These are phyloP conservation scores for Aspergillus nidulans DNA, from an alignment of 495 filamentous ascomycete genomes.

Conservation along the genomic window DNA sequence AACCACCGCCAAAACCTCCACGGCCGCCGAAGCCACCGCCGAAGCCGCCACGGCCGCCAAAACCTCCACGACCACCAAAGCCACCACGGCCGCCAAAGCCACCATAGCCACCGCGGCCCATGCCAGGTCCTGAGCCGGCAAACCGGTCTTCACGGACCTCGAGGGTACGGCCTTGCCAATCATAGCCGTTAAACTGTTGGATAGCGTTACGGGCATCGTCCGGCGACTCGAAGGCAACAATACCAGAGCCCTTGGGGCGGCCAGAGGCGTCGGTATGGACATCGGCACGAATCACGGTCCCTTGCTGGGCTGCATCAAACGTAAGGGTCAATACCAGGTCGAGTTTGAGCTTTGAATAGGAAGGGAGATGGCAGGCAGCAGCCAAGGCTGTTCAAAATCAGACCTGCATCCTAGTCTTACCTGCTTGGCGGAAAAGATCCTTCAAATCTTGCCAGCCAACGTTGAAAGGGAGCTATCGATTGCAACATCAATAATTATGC, in stretches of 20 bases:
- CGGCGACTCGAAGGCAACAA: slow-evolving; percentile 90
- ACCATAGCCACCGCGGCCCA: slow-evolving; percentile 45
- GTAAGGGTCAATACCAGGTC: slow-evolving; percentile 27
- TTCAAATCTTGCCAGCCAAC: slow-evolving; percentile 99
- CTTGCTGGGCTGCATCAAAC: slow-evolving; percentile 55
- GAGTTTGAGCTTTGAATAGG: slow-evolving; percentile 2
- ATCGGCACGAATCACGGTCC: slow-evolving; percentile 90
- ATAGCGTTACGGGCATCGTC: slow-evolving; percentile 96
- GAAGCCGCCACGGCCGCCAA: slow-evolving; percentile 43
- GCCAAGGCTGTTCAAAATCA: background rate
- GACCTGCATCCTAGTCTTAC: slow-evolving; percentile 51
- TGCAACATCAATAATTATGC: slow-evolving; percentile 5
- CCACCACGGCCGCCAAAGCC: slow-evolving; percentile 50
- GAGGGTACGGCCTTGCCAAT: slow-evolving; percentile 91
- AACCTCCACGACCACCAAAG: slow-evolving; percentile 49
- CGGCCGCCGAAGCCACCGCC: slow-evolving; percentile 37
- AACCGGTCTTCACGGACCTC: slow-evolving; percentile 97
- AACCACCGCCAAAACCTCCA: slow-evolving; percentile 22
- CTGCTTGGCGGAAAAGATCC: slow-evolving; percentile 97
- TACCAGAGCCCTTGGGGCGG: slow-evolving; percentile 90
- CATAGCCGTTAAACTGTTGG: slow-evolving; percentile 94
- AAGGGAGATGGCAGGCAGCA: slow-evolving; percentile 11
- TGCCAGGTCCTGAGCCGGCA: slow-evolving; percentile 58
- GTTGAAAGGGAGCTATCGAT: slow-evolving; percentile 84
- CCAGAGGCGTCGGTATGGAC: slow-evolving; percentile 90